These are phyloP conservation scores for Pseudoperonospora humuli DNA, from an alignment of 352 stramenopile species.

Conservation along the genomic window DNA sequence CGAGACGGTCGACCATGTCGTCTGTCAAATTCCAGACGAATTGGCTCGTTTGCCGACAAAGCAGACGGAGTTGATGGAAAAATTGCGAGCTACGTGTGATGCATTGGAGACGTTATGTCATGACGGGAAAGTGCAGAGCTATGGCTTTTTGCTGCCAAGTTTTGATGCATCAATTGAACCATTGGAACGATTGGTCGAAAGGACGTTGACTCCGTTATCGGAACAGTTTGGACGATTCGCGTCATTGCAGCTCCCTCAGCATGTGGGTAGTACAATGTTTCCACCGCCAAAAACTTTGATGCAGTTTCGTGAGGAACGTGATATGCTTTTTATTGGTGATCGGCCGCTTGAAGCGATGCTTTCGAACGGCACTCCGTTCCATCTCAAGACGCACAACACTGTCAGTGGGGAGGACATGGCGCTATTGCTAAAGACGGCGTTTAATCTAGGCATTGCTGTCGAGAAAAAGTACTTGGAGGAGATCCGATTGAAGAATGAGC, in stretches of 20 bases:
- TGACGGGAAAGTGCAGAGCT: conserved; percentile 50
- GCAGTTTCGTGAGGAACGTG: conserved; percentile 36
- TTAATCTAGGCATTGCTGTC: conserved; percentile 73
- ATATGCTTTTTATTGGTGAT: conserved; percentile 58
- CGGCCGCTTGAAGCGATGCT: conserved; percentile 53
- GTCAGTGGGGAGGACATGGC: conserved; percentile 59
- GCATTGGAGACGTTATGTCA: conserved; percentile 33
- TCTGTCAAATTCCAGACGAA: conserved; percentile 54
- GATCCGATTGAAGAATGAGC: conserved; percentile 35
- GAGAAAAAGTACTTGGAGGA: conserved; percentile 77
- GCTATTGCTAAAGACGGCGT: conserved; percentile 65
- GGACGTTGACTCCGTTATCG: conserved; percentile 32
- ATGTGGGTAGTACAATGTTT: conserved; percentile 29
- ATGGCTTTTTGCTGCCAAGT: conserved; percentile 41
- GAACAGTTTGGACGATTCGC: conserved; percentile 41
- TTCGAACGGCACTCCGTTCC: conserved; percentile 57
- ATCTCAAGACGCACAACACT: conserved; percentile 34
- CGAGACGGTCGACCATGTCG: conserved; percentile 56
- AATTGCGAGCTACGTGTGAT: conserved; percentile 26
- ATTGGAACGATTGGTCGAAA: conserved; percentile 39
- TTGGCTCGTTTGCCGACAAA: conserved; percentile 16
- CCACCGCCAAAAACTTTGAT: conserved; percentile 27
- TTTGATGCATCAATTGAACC: conserved; percentile 16
- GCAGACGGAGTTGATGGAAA: conserved; percentile 23
- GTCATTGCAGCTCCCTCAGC: conserved; percentile 52